Conservation (phyloP, 139 green algal genomes). For the Tetradesmus lagerheimii region DNA sequence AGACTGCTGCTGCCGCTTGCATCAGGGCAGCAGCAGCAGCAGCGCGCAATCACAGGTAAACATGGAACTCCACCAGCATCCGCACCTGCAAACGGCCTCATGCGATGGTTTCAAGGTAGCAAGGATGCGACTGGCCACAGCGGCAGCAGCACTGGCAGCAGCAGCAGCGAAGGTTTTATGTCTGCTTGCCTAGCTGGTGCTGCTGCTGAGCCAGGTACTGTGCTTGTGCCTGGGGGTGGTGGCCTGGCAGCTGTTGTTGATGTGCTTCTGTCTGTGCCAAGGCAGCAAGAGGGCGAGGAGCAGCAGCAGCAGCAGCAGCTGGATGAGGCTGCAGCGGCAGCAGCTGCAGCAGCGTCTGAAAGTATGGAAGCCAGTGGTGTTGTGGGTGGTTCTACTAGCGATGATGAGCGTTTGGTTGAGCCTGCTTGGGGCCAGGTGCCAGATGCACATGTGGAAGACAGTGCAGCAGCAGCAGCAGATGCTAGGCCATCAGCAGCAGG, state of each 20-base stretch:
- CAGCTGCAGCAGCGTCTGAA: conserved; percentile 6
- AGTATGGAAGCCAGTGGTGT: not conserved
- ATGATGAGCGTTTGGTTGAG: not conserved
- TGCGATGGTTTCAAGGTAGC: not conserved
- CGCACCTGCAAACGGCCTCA: not conserved
- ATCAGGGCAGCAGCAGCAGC: not conserved
- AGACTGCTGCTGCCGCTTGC: not conserved
- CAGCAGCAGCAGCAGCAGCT: conserved; percentile 11
- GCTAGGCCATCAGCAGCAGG: not conserved
- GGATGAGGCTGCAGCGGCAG: not conserved
- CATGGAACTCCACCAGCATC: not conserved
- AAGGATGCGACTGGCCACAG: not conserved
- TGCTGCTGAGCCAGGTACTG: not conserved
- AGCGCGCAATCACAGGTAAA: not conserved
- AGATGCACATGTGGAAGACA: not conserved
- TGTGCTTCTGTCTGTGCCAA: not conserved
- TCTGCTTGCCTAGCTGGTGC: conserved; percentile 11
- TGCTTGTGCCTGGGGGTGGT: too few species aligned
- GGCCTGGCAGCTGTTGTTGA: conserved; percentile 5
- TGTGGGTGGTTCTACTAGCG: not conserved
- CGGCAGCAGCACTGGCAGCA: conserved; percentile 15
- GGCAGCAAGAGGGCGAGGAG: conserved; percentile 3
- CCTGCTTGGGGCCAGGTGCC: not conserved
- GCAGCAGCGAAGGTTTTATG: not conserved
- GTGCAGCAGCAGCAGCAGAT: conserved; percentile 8